phyloP scores from a whole-genome alignment of 148 eudicot genomes.

The Amaranthus cruentus region DNA sequence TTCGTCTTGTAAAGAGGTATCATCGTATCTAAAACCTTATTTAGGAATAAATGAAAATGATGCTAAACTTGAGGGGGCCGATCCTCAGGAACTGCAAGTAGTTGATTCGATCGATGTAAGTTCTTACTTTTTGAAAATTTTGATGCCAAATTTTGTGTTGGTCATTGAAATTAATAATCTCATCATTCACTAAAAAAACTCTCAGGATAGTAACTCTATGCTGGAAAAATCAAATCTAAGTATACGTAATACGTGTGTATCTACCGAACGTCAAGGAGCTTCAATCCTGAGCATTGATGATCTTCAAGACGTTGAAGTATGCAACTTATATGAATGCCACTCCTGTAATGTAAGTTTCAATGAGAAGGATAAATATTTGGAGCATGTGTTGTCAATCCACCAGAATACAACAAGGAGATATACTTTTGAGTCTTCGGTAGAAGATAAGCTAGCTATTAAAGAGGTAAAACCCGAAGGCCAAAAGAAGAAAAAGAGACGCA shows the following conservation, averaged over 20 bases:
- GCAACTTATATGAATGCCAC: conserved; percentile 54
- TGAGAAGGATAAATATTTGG: conserved; percentile 43
- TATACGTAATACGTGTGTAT: conserved; percentile 17
- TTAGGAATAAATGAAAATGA: conserved; percentile 35
- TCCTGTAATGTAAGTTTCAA: conserved; percentile 52
- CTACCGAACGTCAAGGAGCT: conserved; percentile 26
- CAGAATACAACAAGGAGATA: conserved; percentile 45
- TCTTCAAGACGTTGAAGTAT: conserved; percentile 55
- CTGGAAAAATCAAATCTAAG: conserved; percentile 25
- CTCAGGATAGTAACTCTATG: conserved; percentile 17
- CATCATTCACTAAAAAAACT: conserved; percentile 23
- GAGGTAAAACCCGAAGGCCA: conserved; percentile 48
- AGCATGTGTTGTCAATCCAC: conserved; percentile 51
- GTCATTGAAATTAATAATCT: conserved; percentile 10
- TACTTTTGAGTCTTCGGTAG: conserved; percentile 38
- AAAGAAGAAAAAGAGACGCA: conserved; percentile 35
- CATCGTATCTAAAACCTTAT: conserved; percentile 47
- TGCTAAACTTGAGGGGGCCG: conserved; percentile 34
- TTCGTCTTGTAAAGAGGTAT: conserved; percentile 58
- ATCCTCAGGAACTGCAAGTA: conserved; percentile 27
- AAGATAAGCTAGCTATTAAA: conserved; percentile 43
- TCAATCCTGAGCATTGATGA: conserved; percentile 43
- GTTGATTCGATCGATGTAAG: conserved; percentile 35
- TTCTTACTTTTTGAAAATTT: conserved; percentile 4
- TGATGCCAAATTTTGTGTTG: conserved; percentile 11